Evolutionary conservation across 2,329 filamentous ascomycete genomes (phyloP).

Genomic region (Calonectria pseudoturangicola): DNA sequence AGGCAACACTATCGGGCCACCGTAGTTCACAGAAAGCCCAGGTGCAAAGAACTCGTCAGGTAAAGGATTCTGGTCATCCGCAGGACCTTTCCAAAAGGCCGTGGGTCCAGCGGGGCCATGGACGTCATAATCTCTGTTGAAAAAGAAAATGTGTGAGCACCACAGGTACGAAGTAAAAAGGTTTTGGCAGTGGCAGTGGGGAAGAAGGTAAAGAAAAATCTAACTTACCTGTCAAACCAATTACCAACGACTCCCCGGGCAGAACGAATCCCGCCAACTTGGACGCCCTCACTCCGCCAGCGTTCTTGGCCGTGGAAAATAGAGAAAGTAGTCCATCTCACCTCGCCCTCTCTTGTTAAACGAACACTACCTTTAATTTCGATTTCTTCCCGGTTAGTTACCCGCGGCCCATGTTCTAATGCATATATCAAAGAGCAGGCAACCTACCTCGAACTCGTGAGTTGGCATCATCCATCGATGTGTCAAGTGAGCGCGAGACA

Average conservation of each 20-base stretch:
- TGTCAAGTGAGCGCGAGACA: conserved; percentile 76
- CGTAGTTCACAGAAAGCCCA: conserved; percentile 49
- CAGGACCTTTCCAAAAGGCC: conserved; percentile 84
- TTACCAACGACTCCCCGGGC: conserved; percentile 82
- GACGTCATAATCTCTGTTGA: conserved; percentile 75
- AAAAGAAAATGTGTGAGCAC: not conserved
- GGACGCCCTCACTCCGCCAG: conserved; percentile 86
- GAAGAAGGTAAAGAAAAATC: not conserved
- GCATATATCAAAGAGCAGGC: not conserved
- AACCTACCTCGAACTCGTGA: conserved; percentile 77
- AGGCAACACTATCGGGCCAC: conserved; percentile 2
- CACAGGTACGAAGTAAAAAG: too few relatives aligned
- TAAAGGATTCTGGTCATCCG: conserved; percentile 63
- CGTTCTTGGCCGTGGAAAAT: conserved; percentile 79
- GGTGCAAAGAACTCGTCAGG: conserved; percentile 57
- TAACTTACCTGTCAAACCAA: conserved; percentile 83
- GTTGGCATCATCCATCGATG: conserved; percentile 79
- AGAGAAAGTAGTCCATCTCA: conserved; percentile 83
- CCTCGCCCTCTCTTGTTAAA: conserved; percentile 81
- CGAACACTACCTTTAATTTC: conserved; percentile 73
- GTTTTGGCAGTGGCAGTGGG: not conserved
- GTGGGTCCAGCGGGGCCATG: conserved; percentile 84
- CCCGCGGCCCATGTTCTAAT: conserved; percentile 6
- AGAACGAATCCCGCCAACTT: conserved; percentile 80
- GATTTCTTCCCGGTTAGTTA: conserved; percentile 51